Evolutionary conservation across 139 green algal species (phyloP).

Genomic region (Desmodesmus armatus): DNA sequence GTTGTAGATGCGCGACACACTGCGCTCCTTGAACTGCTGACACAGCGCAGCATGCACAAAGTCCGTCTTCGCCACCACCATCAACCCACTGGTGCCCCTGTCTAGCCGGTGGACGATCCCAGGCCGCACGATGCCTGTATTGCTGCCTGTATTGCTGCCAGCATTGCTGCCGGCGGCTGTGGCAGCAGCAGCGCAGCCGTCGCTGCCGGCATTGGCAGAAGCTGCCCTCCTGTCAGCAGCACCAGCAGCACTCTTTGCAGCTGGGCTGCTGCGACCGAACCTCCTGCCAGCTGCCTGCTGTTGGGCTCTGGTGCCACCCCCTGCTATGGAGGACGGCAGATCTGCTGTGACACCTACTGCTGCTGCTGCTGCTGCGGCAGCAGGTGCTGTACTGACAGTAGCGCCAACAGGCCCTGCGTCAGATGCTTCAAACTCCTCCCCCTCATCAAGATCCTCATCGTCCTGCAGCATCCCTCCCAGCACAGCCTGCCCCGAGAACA

Average conservation of each 20-base stretch:
- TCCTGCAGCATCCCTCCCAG: slow-evolving; percentile 19
- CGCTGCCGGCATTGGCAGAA: no score
- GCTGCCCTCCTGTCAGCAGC: no score
- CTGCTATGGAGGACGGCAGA: neutral
- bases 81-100: slow-evolving; percentile 90
- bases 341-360: slow-evolving; percentile 13
- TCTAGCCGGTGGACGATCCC: slow-evolving; percentile 99
- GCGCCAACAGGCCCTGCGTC: no score
- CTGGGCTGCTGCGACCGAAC: no score
- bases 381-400: no score
- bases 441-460: slow-evolving; percentile 7
- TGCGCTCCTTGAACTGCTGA: slow-evolving; percentile 90
- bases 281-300: no score
- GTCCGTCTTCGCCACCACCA: slow-evolving; percentile 95
- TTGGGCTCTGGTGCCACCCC: no score
- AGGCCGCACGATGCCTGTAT: slow-evolving; percentile 72
- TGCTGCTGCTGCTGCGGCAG: slow-evolving; percentile 65
- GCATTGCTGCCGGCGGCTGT: slow-evolving; percentile 7
- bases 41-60: slow-evolving; percentile 56
- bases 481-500: neutral
- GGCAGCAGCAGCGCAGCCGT: no score
- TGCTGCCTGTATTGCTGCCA: neutral
- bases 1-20: slow-evolving; percentile 70
- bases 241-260: no score
- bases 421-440: slow-evolving; percentile 19